Percentiles rank a stretch among this genome's conserved stretches.
phyloP scores from a whole-genome alignment of 164 flowering plant genomes.

The Nelumbo lutea region DNA sequence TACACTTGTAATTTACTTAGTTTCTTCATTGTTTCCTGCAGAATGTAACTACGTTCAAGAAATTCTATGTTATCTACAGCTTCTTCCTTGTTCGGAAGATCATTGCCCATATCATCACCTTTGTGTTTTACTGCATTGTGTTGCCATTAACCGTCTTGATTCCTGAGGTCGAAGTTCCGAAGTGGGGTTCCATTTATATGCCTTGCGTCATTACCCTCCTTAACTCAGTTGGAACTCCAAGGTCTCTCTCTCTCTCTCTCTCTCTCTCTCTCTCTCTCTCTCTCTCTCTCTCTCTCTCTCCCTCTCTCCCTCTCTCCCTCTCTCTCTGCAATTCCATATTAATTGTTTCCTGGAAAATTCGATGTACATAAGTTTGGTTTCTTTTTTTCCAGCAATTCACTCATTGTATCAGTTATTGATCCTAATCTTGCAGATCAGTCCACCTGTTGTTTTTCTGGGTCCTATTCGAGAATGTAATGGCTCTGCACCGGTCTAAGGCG shows the following conservation, averaged over 20 bases:
- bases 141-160: conserved; percentile 76
- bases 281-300: background rate
- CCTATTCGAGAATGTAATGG: conserved; percentile 96
- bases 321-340: no score
- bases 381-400: background rate
- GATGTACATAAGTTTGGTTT: no score
- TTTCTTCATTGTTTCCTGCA: conserved; percentile 27
- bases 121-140: conserved; percentile 78
- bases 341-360: no score
- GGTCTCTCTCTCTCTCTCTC: conserved; percentile 28
- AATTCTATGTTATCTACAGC: conserved; percentile 90
- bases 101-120: conserved; percentile 88
- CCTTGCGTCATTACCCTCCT: conserved; percentile 84
- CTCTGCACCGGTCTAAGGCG: conserved; percentile 92
- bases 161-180: conserved; percentile 88
- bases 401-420: background rate
- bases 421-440: conserved; percentile 54
- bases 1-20: background rate
- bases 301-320: no score
- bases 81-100: conserved; percentile 95
- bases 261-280: background rate
- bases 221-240: conserved; percentile 94
- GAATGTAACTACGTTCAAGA: conserved; percentile 87
- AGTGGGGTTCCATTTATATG: conserved; percentile 91
- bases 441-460: conserved; percentile 92